phyloP scores from a whole-genome alignment of 768 basidiomycete genomes.

The Pulveroboletus frians region DNA sequence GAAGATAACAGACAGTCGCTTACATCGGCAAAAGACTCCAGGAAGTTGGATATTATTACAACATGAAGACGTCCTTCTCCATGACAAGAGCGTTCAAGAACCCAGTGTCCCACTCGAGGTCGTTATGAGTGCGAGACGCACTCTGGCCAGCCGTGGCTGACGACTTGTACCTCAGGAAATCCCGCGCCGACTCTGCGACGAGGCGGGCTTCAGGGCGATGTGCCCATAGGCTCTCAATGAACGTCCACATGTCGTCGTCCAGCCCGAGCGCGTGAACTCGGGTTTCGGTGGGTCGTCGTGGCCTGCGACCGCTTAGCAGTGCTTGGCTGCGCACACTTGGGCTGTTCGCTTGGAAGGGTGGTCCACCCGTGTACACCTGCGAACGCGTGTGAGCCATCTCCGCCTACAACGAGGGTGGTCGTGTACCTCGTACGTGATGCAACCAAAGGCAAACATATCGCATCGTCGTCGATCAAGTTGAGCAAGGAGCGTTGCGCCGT shows the following conservation, averaged over 20 bases:
- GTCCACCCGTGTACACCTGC: slow-evolving; percentile 26
- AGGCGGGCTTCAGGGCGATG: slow-evolving; percentile 25
- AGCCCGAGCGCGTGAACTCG: slow-evolving; percentile 16
- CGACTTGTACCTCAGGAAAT: slow-evolving; percentile 19
- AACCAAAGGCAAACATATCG: slow-evolving; percentile 35
- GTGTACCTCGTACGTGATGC: slow-evolving; percentile 32
- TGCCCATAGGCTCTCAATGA: slow-evolving; percentile 28
- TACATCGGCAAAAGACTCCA: not conserved
- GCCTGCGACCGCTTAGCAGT: slow-evolving; percentile 12
- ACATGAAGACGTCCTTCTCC: slow-evolving; percentile 9
- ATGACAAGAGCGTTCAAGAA: slow-evolving; percentile 16
- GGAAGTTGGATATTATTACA: slow-evolving; percentile 2
- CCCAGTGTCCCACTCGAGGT: slow-evolving; percentile 22
- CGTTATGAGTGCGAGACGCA: slow-evolving; percentile 2
- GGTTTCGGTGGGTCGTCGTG: slow-evolving; percentile 15
- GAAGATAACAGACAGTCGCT: too few species aligned
- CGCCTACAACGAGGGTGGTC: not conserved
- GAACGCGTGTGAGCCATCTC: not conserved
- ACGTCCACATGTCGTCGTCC: slow-evolving; percentile 29
- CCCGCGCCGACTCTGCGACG: slow-evolving; percentile 19
- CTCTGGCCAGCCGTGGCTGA: not conserved
- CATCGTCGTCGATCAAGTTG: slow-evolving; percentile 24
- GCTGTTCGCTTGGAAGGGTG: slow-evolving; percentile 22
- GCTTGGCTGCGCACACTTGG: slow-evolving; percentile 15
- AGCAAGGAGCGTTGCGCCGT: slow-evolving; percentile 11